Evolutionary conservation across 129 eudicot species (phyloP).

Genomic region (Arctium minus): DNA sequence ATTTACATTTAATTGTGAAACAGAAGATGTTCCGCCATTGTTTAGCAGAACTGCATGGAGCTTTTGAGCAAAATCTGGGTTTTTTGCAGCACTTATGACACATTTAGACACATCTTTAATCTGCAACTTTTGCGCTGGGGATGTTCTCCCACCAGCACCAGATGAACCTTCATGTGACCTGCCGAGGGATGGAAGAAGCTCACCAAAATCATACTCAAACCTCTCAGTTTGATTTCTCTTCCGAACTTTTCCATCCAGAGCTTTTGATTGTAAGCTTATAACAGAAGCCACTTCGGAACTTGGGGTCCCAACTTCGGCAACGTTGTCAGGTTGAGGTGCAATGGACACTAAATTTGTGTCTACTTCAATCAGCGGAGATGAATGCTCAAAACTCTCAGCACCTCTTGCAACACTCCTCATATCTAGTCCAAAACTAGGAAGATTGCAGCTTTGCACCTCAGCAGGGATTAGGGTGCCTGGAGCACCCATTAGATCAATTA

Average conservation of each 20-base stretch:
- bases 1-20: conserved; percentile 27
- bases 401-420: conserved; percentile 22
- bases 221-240: conserved; percentile 31
- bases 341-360: conserved; percentile 20
- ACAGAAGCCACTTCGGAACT: conserved; percentile 29
- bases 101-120: conserved; percentile 50
- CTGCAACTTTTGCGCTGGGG: conserved; percentile 44
- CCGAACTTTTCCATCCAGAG: conserved; percentile 6
- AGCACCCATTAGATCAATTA: conserved; percentile 91
- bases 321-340: conserved; percentile 22
- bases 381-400: conserved; percentile 19
- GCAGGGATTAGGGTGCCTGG: conserved; percentile 89
- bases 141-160: conserved; percentile 29
- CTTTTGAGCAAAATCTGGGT: conserved; percentile 53
- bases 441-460: conserved; percentile 67
- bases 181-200: conserved; percentile 37
- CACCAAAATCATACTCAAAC: conserved; percentile 43
- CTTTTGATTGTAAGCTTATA: conserved; percentile 20
- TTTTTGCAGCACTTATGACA: conserved; percentile 56
- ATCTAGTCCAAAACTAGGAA: conserved; percentile 49
- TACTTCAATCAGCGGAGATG: conserved; percentile 23
- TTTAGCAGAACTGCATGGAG: conserved; percentile 50
- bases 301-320: conserved; percentile 23
- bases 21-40: conserved; percentile 37
- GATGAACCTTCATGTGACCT: conserved; percentile 29